Conservation (phyloP, 2,329 filamentous ascomycete species). For the Colletotrichum coccodes region DNA sequence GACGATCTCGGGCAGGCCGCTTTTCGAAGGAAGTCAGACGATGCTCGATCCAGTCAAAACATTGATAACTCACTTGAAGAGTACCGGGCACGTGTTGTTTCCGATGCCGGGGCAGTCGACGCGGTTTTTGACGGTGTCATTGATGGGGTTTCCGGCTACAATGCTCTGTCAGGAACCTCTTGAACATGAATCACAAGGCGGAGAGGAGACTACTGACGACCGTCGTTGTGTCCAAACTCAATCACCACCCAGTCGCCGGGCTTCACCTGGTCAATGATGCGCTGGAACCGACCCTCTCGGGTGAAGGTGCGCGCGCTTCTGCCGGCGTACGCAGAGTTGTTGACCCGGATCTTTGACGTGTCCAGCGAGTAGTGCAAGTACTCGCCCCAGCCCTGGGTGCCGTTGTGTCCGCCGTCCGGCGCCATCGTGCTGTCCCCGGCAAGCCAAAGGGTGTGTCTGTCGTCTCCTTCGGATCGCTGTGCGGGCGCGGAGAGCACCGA, state of each 20-base stretch:
- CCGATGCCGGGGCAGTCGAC: conserved; percentile 67
- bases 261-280: conserved; percentile 61
- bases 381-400: conserved; percentile 69
- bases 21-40: background rate
- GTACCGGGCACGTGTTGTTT: conserved; percentile 63
- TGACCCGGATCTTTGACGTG: conserved; percentile 41
- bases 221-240: conserved; percentile 80
- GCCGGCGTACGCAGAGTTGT: conserved; percentile 76
- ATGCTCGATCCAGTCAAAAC: accelerated
- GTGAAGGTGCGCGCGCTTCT: conserved; percentile 74
- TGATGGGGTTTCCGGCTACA: conserved; percentile 10
- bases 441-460: conserved; percentile 58
- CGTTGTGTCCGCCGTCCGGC: conserved; percentile 47
- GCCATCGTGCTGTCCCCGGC: conserved; percentile 73
- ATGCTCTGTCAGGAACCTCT: background rate
- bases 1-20: conserved; percentile 56
- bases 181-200: accelerated
- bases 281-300: conserved; percentile 71
- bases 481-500: conserved; percentile 5
- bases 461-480: background rate
- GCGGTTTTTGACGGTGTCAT: conserved; percentile 68
- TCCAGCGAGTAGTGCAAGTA: conserved; percentile 63
- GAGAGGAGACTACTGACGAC: conserved; percentile 46
- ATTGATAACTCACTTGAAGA: conserved; percentile 43
- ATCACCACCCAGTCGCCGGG: conserved; percentile 74